Evolutionary conservation across 495 filamentous ascomycete genomes (phyloP).

Genomic region (Aspergillus panamensis): DNA sequence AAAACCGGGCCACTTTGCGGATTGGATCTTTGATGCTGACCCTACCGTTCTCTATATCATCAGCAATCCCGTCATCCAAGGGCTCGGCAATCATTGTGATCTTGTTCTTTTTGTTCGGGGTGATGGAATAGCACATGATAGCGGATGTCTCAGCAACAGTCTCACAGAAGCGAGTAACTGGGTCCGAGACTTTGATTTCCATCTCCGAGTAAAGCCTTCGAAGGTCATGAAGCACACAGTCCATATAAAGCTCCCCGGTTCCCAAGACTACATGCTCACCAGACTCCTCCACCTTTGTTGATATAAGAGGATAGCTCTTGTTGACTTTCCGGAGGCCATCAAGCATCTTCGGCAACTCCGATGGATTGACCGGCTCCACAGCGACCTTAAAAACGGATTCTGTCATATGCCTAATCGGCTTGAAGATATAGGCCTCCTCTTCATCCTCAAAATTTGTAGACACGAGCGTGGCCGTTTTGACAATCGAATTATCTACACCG

Average conservation of each 20-base stretch:
- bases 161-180: conserved; percentile 95
- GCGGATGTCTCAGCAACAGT: conserved; percentile 97
- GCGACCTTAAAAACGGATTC: conserved; percentile 98
- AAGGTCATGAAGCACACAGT: conserved; percentile 94
- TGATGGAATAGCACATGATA: conserved; percentile 96
- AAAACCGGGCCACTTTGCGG: conserved; percentile 91
- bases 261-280: conserved; percentile 94
- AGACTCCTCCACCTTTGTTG: conserved; percentile 98
- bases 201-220: conserved; percentile 95
- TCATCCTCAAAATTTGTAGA: conserved; percentile 73
- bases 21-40: conserved; percentile 92
- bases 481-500: conserved; percentile 95
- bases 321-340: conserved; percentile 95
- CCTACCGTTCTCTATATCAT: conserved; percentile 87
- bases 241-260: conserved; percentile 97
- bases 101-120: conserved; percentile 98
- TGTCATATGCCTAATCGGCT: conserved; percentile 88
- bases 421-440: conserved; percentile 93
- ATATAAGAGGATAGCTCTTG: conserved; percentile 92
- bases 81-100: conserved; percentile 98
- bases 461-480: conserved; percentile 96
- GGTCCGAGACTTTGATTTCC: conserved; percentile 98
- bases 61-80: conserved; percentile 87
- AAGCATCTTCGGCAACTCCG: conserved; percentile 98
- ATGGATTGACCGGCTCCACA: conserved; percentile 96